A percentile compares a stretch with the other conserved stretches of the same genome.
phyloP scores from a whole-genome alignment of 495 filamentous ascomycete genomes.

The Podospora didyma region DNA sequence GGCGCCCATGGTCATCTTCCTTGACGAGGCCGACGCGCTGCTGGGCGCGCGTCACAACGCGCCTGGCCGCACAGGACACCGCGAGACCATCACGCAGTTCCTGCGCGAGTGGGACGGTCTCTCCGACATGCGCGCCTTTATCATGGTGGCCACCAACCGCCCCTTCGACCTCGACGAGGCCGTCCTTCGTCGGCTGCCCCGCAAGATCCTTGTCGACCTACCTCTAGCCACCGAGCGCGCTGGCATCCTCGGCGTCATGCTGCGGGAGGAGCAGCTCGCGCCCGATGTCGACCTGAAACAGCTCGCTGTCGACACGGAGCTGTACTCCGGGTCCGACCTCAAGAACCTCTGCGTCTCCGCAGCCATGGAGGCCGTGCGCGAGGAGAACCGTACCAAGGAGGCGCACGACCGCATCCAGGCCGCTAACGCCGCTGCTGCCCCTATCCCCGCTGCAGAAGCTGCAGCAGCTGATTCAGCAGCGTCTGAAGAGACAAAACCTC shows the following conservation, averaged over 20 bases:
- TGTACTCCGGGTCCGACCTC: slow-evolving; percentile 96
- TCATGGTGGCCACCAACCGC: slow-evolving; percentile 98
- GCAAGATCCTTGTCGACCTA: slow-evolving; percentile 82
- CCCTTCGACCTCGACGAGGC: slow-evolving; percentile 96
- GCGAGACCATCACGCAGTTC: slow-evolving; percentile 97
- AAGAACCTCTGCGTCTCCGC: slow-evolving; percentile 93
- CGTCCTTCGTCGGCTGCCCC: slow-evolving; percentile 77
- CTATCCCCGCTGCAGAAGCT: not conserved
- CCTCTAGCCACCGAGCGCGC: slow-evolving; percentile 73
- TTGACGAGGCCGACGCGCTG: slow-evolving; percentile 94
- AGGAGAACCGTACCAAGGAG: slow-evolving; percentile 55
- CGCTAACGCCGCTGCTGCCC: not conserved
- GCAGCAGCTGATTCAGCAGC: not conserved
- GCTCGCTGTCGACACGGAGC: slow-evolving; percentile 70
- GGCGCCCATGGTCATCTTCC: slow-evolving; percentile 90
- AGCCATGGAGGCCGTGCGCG: slow-evolving; percentile 80
- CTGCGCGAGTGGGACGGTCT: slow-evolving; percentile 98
- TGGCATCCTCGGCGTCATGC: slow-evolving; percentile 78
- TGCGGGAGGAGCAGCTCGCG: slow-evolving; percentile 72
- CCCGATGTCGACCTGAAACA: slow-evolving; percentile 62
- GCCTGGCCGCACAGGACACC: slow-evolving; percentile 58
- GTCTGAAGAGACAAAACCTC: not conserved
- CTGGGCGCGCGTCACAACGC: slow-evolving; percentile 66
- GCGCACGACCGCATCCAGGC: slow-evolving; percentile 35
- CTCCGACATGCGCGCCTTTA: slow-evolving; percentile 80